Base-by-base conservation (phyloP, 2,329 filamentous ascomycete species). In the Sporothrix sp. region DNA sequence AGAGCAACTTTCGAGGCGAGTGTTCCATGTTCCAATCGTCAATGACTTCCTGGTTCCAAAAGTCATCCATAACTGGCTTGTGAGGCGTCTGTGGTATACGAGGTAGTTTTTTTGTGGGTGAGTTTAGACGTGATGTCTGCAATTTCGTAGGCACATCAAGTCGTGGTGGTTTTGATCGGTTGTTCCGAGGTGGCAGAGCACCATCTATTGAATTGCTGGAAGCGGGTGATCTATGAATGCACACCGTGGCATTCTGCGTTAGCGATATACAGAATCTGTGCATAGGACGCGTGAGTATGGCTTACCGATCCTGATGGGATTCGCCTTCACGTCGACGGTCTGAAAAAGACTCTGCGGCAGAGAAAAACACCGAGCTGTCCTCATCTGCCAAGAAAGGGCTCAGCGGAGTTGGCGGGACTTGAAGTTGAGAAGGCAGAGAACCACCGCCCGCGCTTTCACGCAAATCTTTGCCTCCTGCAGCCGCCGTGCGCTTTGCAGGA, bases 11-110 rank as follows among this genome's bases (percentile, higher is more conserved):
- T 3, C 56, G 57, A 4, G 64, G 64, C 1, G 64, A 66, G 60
- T 81, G 75, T 48, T 78, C 68, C 39, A 82, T 79, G 54, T 82
- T 81, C 79, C 79, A 84, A 38, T 78, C 74, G 57, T 83, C 76
- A 21, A 80, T 70, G 14, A 76, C 63, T 11, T 75, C 74, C 54
- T 76, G 74, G 48, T 69, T 70, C 81, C 80, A 84, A 59, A 82
- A 83, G 7, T 67, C 67, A 54, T 82, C 79, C 35, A 72, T 72
- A 48, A 66, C 75, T 20, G 72, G 72, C 23, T 69, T 65, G 52
- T 81, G 71, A 3, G 76, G 75, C 1, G 76, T 76, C 32, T 67
- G 66, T 2, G 78, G 78, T 36, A 82, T 77, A 0, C 65, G 65
- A 3, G 59, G 49, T 1, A 65, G 58, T 49, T 65, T 68, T 48